Conservation (phyloP, 1,139 yeast species). For the Yarrowia galli region DNA sequence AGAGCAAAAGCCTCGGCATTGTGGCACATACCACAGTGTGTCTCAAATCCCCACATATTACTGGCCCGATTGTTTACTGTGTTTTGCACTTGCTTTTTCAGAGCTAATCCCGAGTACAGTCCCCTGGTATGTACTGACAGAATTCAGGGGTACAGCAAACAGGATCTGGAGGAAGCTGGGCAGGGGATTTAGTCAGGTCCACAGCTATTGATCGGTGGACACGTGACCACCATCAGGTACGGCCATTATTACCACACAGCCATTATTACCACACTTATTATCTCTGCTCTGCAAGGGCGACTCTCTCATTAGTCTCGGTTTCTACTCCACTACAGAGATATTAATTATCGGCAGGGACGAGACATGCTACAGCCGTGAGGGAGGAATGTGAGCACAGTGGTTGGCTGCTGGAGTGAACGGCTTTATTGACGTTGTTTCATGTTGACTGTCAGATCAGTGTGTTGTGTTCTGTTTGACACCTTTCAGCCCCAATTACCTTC, state of each 20-base stretch:
- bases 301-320: background rate
- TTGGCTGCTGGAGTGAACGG: too few species aligned
- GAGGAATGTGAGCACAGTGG: too few species aligned
- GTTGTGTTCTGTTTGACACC: too few species aligned
- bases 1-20: background rate
- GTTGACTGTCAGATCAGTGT: too few species aligned
- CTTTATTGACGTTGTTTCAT: too few species aligned
- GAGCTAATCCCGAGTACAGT: background rate
- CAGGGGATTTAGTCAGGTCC: background rate
- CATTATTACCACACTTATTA: background rate
- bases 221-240: too few species aligned
- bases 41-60: background rate
- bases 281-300: constrained; percentile 4
- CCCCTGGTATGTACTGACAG: background rate
- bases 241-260: too few species aligned
- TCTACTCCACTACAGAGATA: background rate
- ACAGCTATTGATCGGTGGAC: too few species aligned
- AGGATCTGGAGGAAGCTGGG: background rate
- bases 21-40: background rate
- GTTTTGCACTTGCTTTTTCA: constrained; percentile 2
- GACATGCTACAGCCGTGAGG: too few species aligned
- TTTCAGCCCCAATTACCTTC: too few species aligned
- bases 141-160: background rate
- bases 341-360: constrained; percentile 13
- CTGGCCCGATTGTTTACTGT: background rate